These are phyloP conservation scores for Globisporangium polare DNA, from an alignment of 352 stramenopile genomes.

Conservation along the genomic window DNA sequence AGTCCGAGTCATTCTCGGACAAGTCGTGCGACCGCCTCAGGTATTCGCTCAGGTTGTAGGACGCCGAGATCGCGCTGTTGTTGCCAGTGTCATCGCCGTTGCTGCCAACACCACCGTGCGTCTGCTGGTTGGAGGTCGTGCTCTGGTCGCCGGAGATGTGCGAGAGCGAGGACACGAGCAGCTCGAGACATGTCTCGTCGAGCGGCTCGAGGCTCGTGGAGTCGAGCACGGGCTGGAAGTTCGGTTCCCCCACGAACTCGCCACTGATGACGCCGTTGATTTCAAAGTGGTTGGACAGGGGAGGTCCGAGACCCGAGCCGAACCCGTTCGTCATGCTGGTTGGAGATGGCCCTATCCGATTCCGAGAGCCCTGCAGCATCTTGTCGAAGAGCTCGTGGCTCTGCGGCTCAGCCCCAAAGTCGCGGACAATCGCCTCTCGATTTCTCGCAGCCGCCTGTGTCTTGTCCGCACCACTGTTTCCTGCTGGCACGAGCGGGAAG, in stretches of 20 bases:
- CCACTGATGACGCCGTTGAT: neutral
- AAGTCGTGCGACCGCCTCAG: neutral
- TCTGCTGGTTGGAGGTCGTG: neutral
- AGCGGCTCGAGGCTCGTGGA: slow-evolving; percentile 3
- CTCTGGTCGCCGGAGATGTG: slow-evolving; percentile 7
- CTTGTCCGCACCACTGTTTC: neutral
- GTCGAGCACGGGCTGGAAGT: slow-evolving; percentile 11
- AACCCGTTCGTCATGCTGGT: neutral
- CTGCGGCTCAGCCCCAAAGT: neutral
- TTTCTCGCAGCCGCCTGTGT: neutral
- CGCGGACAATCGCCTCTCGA: neutral
- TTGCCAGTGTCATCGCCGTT: no score
- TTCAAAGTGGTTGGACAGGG: neutral
- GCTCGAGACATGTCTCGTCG: slow-evolving; percentile 10
- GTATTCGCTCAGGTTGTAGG: neutral
- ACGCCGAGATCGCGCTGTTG: neutral
- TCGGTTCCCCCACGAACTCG: neutral
- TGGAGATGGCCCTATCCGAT: neutral
- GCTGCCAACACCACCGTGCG: neutral
- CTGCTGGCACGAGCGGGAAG: neutral
- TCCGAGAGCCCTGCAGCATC: neutral
- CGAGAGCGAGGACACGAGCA: slow-evolving; percentile 11
- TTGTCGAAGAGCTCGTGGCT: neutral
- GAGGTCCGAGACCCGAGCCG: neutral
- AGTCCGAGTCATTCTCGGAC: slow-evolving; percentile 4